Conservation (phyloP, 140 eudicot genomes). For the Flaveria floridana region DNA sequence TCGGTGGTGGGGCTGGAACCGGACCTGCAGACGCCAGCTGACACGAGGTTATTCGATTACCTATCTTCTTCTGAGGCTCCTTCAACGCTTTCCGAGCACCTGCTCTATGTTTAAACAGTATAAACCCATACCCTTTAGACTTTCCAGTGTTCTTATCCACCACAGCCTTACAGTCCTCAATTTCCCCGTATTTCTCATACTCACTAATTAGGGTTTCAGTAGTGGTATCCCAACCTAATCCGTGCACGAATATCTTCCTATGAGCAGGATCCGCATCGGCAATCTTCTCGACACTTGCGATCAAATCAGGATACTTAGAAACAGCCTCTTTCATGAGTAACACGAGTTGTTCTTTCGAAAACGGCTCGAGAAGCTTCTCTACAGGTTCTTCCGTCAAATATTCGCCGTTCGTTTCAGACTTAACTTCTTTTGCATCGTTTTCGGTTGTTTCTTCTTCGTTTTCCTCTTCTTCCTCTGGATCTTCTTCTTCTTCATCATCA, state of each 20-base stretch:
- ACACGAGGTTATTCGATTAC: conserved; percentile 71
- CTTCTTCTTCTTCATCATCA: conserved; percentile 26
- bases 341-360: conserved; percentile 69
- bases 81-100: conserved; percentile 73
- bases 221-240: conserved; percentile 91
- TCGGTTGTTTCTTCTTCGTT: conserved; percentile 33
- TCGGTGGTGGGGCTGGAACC: conserved; percentile 56
- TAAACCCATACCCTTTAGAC: conserved; percentile 88
- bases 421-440: conserved; percentile 30
- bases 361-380: conserved; percentile 81
- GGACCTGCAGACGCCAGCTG: conserved; percentile 93
- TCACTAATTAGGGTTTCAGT: conserved; percentile 64
- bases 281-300: conserved; percentile 45
- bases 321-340: conserved; percentile 65
- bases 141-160: conserved; percentile 73
- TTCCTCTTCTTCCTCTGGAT: conserved; percentile 30
- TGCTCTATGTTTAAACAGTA: conserved; percentile 59
- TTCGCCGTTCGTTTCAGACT: conserved; percentile 38
- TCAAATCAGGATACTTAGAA: conserved; percentile 50
- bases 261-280: conserved; percentile 94
- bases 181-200: conserved; percentile 68
- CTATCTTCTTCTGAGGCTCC: conserved; percentile 93
- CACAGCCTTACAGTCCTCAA: conserved; percentile 94
- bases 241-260: conserved; percentile 87
- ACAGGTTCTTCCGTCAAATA: conserved; percentile 64